Evolutionary conservation across 2,329 filamentous ascomycete genomes (phyloP), one percentile per base, ranked within the genome.

Genomic region (Fusarium sulawesiense): DNA sequence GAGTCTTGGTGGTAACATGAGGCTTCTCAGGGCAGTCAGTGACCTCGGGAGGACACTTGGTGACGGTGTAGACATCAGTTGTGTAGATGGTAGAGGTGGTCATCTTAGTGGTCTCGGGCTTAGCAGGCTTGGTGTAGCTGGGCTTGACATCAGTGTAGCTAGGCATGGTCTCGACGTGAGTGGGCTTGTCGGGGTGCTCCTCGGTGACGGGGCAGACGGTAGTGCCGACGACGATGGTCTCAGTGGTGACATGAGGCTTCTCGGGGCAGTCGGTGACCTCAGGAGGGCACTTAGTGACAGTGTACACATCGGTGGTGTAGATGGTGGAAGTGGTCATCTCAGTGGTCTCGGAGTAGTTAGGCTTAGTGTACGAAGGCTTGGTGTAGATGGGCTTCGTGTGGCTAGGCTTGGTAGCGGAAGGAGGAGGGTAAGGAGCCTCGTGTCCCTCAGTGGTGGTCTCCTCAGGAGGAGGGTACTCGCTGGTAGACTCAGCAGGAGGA

Each of bases 81-180:
- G 69, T 72, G 58, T 72, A 72, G n/a, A 72, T 53, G 16, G 69
- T 72, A 1, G 65, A 70, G 21, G 68, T 72, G 8, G 56, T 46
- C 64, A 34, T 56, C 37, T 34, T 11, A 34, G 70, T 71, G 40
- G 70, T 70, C 30, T 60, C 32, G 3, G 59, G 47, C 11, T 29
- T 12, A 13, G 25, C 58, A 27, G 48, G 44, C 16, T 53, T 60
- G 34, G 34, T 37, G 34, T 37, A 37, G 25, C 54, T 56, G 14
- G 53, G 53, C 41, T 47, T 56, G 53, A 34, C 20, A 12, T 46
- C 18, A 3, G 34, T 37, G 34, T 37, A 37, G 25, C 54, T 56
- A 11, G 51, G 51, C 21, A 55, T 55, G 41, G 51, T 55, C 41
- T 55, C 51, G 8, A 55, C 8, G 29, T 55, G 16, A 11, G 51